Conservation (phyloP, 495 filamentous ascomycete genomes). For the Daldinia bambusicola region DNA sequence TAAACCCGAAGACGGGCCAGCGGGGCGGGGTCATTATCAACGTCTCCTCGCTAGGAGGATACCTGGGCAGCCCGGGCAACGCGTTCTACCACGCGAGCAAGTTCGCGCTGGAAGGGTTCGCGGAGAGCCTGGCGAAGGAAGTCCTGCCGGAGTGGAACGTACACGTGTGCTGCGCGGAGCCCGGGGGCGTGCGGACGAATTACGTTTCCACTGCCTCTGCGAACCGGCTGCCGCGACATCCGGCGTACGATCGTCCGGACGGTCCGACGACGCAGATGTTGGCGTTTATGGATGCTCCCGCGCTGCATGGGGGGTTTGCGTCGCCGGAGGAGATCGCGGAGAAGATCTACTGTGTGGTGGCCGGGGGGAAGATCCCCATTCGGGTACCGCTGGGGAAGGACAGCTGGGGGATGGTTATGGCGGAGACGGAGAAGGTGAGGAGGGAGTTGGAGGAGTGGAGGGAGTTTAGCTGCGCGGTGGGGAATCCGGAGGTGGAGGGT, state of each 20-base stretch:
- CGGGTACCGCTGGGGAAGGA: conserved; percentile 58
- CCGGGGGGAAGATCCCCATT: conserved; percentile 54
- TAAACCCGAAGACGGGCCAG: conserved; percentile 42
- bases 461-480: conserved; percentile 46
- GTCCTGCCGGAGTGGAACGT: conserved; percentile 64
- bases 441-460: conserved; percentile 49
- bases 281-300: conserved; percentile 48
- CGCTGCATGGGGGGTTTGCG: conserved; percentile 48
- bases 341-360: conserved; percentile 52
- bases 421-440: conserved; percentile 48
- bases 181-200: conserved; percentile 59
- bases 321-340: conserved; percentile 51
- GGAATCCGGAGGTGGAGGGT: conserved; percentile 1
- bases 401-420: conserved; percentile 51
- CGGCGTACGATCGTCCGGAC: conserved; percentile 52
- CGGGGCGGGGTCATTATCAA: conserved; percentile 64
- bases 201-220: conserved; percentile 45
- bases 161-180: conserved; percentile 60
- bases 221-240: conserved; percentile 39
- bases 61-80: conserved; percentile 57
- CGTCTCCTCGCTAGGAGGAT: conserved; percentile 64
- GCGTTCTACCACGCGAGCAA: conserved; percentile 67
- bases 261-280: conserved; percentile 52
- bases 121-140: conserved; percentile 63
- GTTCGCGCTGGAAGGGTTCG: conserved; percentile 67